Evolutionary conservation across 257 asterid species (phyloP).

Genomic region (Nyctanthes arbortristis): DNA sequence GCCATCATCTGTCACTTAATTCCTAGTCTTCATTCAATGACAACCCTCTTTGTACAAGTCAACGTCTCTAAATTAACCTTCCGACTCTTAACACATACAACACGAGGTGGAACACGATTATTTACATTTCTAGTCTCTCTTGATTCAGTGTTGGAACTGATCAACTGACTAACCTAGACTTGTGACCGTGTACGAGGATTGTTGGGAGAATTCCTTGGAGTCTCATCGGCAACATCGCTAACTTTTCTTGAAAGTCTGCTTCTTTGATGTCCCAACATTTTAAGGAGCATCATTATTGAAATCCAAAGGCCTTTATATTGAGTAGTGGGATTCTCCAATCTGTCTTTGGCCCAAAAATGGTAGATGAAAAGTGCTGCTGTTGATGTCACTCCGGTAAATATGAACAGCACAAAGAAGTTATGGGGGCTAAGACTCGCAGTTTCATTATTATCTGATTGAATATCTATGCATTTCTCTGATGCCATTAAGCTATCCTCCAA

Average conservation of each 20-base stretch:
- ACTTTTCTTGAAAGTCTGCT: constrained; percentile 10
- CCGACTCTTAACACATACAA: too few species aligned
- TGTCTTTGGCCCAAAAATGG: background rate
- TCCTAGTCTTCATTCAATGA: too few species aligned
- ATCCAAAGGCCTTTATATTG: constrained; percentile 15
- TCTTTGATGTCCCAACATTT: constrained; percentile 7
- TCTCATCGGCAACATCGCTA: constrained; percentile 9
- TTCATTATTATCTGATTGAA: constrained; percentile 21
- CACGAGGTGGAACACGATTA: too few species aligned
- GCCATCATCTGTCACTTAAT: too few species aligned
- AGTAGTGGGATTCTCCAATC: background rate
- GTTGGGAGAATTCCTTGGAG: background rate
- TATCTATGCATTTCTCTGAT: constrained; percentile 37
- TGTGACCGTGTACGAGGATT: background rate
- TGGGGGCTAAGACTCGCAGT: constrained; percentile 33
- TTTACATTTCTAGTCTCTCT: too few species aligned
- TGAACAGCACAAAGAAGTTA: constrained; percentile 34
- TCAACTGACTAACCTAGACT: too few species aligned
- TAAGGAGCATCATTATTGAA: background rate
- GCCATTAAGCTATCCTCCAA: constrained; percentile 28
- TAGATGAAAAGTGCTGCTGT: constrained; percentile 31
- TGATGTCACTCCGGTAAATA: constrained; percentile 36
- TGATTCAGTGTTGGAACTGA: too few species aligned
- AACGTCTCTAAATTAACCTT: too few species aligned
- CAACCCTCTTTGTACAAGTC: too few species aligned